These are phyloP conservation scores for Arthroderma uncinatum DNA, from an alignment of 2,329 filamentous ascomycete genomes.

Conservation along the genomic window DNA sequence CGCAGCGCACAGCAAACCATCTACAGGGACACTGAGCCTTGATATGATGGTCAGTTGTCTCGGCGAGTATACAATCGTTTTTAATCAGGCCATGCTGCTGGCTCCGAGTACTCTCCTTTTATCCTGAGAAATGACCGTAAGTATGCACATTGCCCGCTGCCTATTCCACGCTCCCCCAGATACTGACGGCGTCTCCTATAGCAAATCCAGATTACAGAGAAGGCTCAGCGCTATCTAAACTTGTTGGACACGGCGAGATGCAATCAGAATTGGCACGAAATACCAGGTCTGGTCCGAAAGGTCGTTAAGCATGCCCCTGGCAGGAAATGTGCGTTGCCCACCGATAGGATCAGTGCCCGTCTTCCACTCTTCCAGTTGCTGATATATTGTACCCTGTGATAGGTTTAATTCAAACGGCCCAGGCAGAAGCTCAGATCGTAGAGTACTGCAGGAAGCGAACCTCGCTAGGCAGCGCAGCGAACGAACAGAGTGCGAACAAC, in stretches of 20 bases:
- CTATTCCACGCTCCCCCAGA: not conserved
- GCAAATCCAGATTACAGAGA: slow-evolving; percentile 41
- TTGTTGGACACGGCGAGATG: slow-evolving; percentile 78
- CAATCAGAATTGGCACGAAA: slow-evolving; percentile 72
- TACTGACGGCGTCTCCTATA: not conserved
- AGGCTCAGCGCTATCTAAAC: slow-evolving; percentile 70
- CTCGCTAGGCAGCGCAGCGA: slow-evolving; percentile 14
- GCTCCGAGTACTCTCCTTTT: not conserved
- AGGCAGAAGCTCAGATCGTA: slow-evolving; percentile 55
- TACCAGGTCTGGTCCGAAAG: slow-evolving; percentile 85
- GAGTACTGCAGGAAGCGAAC: slow-evolving; percentile 36
- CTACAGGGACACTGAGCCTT: not conserved
- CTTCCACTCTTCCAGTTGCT: not conserved
- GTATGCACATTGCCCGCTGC: not conserved
- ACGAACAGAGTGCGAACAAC: slow-evolving; percentile 26
- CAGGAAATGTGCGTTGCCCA: slow-evolving; percentile 63
- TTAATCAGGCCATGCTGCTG: slow-evolving; percentile 1
- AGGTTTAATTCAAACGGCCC: slow-evolving; percentile 61
- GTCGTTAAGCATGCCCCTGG: slow-evolving; percentile 86
- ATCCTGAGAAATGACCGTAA: slow-evolving; percentile 9
- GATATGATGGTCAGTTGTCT: not conserved
- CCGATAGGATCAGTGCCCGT: not conserved
- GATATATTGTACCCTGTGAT: slow-evolving; percentile 5
- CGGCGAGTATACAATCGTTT: not conserved
- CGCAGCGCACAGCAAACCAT: not conserved